Evolutionary conservation across 208 protist genomes (phyloP).

Genomic region (Leishmania gerbilli): DNA sequence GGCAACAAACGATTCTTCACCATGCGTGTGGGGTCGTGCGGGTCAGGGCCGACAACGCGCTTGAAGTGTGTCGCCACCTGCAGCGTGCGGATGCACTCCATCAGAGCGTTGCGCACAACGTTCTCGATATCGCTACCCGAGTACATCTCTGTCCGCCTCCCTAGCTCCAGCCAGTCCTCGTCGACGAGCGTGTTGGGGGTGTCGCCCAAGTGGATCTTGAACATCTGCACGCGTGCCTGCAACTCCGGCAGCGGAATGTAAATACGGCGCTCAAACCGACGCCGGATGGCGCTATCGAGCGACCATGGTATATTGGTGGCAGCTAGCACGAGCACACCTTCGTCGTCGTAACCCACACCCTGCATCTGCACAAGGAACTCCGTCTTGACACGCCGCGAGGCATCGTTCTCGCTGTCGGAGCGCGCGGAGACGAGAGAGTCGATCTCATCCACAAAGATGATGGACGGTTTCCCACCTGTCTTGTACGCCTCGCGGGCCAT

Average conservation of each 20-base stretch:
- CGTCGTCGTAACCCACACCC: slow-evolving; percentile 83
- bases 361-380: slow-evolving; percentile 99
- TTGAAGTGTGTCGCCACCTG: slow-evolving; percentile 99
- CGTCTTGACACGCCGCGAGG: slow-evolving; percentile 98
- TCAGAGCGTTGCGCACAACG: slow-evolving; percentile 97
- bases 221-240: slow-evolving; percentile 86
- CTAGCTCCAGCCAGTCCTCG: slow-evolving; percentile 92
- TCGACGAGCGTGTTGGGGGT: slow-evolving; percentile 89
- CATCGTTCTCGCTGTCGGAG: slow-evolving; percentile 90
- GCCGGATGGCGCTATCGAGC: slow-evolving; percentile 91
- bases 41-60: slow-evolving; percentile 76
- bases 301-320: slow-evolving; percentile 93
- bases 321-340: slow-evolving; percentile 91
- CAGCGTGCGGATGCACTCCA: slow-evolving; percentile 97
- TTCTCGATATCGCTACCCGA: slow-evolving; percentile 97
- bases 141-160: slow-evolving; percentile 90
- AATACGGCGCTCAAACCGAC: slow-evolving; percentile 93
- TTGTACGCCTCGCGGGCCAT: slow-evolving; percentile 86
- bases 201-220: slow-evolving; percentile 96
- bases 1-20: slow-evolving; percentile 88
- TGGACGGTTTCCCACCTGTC: slow-evolving; percentile 78
- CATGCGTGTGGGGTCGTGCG: slow-evolving; percentile 70
- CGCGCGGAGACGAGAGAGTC: slow-evolving; percentile 91
- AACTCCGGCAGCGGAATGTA: slow-evolving; percentile 94
- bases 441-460: slow-evolving; percentile 97